Base-by-base conservation (phyloP, 78 protist genomes). In the Dictyostelium purpureum region DNA sequence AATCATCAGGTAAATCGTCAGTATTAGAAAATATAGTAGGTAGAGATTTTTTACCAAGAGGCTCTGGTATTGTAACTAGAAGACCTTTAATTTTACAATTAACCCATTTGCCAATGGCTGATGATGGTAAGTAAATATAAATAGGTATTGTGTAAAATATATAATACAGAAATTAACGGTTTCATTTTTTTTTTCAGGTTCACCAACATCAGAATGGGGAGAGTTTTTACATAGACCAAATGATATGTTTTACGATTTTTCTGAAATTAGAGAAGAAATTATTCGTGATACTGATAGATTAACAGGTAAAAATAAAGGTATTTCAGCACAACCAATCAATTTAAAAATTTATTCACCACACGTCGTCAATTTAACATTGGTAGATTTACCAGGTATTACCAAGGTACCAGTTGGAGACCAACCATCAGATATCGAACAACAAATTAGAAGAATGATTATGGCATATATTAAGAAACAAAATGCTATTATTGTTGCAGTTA, bases 31-130 rank as follows among this genome's bases (percentile, higher is more conserved):
- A 73, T 43, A 69, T 99, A 28, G 99, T 98, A 3, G 99, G 99
- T 4, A 59, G 79, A 63, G 98, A 97, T 66, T 94, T 98, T 51
- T 83, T 97, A 19, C 97, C 97, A 7, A 93, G 98, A 57, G 98
- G 99, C 24, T 69, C 97, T 6, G 99, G 99, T 66, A 97, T 98
- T 73, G 99, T 97, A 21, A 99, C 99, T 1, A 82, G 99, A 26
- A 78, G 99, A 28, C 99, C 99, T 11, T 87, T 98, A n/a, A 96
- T 98, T 24, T 87, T 99, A 19, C 99, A 99, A 90, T 94, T 99
- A 70, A 75, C 88, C 18, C 83, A 96, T 65, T 66, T 87, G n/a
- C 95, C 96, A 38, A 42, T 74, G 45, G 80, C 80, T 40, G 91
- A 92, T 26, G 85, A 78, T 69, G 90, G 90, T 92, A 85, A 35